These are phyloP conservation scores for Rosa hybrid DNA, from an alignment of 331 rosid species.

Conservation along the genomic window DNA sequence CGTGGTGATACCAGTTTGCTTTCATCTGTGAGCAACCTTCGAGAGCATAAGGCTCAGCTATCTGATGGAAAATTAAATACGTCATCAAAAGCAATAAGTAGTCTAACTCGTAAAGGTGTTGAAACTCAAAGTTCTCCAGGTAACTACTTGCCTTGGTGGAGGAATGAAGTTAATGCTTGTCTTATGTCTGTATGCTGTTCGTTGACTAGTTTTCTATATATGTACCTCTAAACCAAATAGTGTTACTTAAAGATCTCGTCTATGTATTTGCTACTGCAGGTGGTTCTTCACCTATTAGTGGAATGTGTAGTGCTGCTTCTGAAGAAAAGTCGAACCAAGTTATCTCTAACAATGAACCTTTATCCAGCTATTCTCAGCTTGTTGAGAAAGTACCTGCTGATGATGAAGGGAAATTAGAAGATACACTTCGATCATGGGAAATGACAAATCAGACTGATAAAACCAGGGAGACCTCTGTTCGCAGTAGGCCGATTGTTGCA, in stretches of 20 bases:
- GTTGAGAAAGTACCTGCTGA: constrained; percentile 40
- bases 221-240: constrained; percentile 5
- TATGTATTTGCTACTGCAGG: constrained; percentile 32
- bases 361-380: constrained; percentile 33
- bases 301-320: constrained; percentile 29
- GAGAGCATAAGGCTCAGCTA: constrained; percentile 53
- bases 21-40: constrained; percentile 43
- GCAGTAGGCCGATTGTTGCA: constrained; percentile 38
- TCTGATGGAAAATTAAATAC: constrained; percentile 55
- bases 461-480: constrained; percentile 47
- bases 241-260: constrained; percentile 12
- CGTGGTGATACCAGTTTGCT: constrained; percentile 56
- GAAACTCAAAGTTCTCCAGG: constrained; percentile 66
- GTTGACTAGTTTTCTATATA: constrained; percentile 10
- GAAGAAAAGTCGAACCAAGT: constrained; percentile 36
- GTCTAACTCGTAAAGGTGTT: constrained; percentile 45
- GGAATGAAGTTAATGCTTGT: constrained; percentile 8
- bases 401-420: constrained; percentile 45
- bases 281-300: constrained; percentile 36
- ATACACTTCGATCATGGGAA: constrained; percentile 45
- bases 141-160: constrained; percentile 26
- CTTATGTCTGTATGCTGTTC: constrained; percentile 7
- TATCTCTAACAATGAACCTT: constrained; percentile 40
- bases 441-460: constrained; percentile 47
- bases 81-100: constrained; percentile 48